Percentiles rank a stretch among this genome's conserved stretches.
phyloP scores from a whole-genome alignment of 2,329 filamentous ascomycete species.

The Pyricularia sp. region DNA sequence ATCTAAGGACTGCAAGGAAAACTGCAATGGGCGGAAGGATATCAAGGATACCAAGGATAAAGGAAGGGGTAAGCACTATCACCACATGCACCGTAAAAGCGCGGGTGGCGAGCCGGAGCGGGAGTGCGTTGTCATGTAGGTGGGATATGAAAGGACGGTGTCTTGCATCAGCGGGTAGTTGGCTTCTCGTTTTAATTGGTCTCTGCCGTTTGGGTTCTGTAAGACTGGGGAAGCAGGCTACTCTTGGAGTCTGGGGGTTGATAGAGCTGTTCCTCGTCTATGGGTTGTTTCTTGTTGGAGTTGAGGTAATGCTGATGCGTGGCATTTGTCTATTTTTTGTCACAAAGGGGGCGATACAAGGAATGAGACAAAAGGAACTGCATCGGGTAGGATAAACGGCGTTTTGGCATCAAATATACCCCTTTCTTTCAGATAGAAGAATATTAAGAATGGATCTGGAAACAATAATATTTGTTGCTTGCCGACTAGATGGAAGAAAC shows the following conservation, averaged over 20 bases:
- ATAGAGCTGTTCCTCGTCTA: not conserved
- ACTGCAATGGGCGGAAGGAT: constrained; percentile 11
- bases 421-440: not conserved
- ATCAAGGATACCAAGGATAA: constrained; percentile 11
- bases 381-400: constrained; percentile 1
- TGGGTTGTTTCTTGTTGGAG: not conserved
- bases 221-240: not conserved
- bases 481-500: not conserved
- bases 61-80: constrained; percentile 13
- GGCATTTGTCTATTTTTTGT: not conserved
- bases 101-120: constrained; percentile 15
- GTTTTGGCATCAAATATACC: not conserved
- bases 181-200: not conserved
- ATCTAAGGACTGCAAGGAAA: constrained; percentile 3
- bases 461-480: not conserved
- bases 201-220: not conserved
- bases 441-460: not conserved
- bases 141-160: not conserved
- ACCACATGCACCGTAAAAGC: constrained; percentile 7
- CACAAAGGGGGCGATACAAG: not conserved
- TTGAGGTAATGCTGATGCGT: not conserved
- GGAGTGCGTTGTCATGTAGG: constrained; percentile 20
- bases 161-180: not conserved
- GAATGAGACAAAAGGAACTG: not conserved
- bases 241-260: not conserved